These are phyloP conservation scores for Zanthoxylum bungeanum DNA, from an alignment of 345 rosid species.

Conservation along the genomic window DNA sequence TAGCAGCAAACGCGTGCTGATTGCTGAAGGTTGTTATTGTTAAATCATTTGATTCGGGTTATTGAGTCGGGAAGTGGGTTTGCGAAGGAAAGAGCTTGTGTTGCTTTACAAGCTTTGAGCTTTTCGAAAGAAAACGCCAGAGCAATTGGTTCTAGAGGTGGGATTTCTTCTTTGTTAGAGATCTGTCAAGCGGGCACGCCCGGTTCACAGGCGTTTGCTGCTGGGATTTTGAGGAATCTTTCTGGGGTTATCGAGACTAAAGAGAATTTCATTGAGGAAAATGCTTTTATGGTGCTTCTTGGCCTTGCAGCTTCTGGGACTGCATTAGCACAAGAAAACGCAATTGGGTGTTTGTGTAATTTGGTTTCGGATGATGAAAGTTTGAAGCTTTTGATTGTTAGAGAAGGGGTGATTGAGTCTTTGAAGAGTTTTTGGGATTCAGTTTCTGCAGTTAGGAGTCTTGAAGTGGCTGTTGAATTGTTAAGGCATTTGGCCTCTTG, in stretches of 20 bases:
- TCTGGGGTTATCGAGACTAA: conserved; percentile 52
- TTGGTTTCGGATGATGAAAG: conserved; percentile 51
- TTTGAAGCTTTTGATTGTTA: conserved; percentile 57
- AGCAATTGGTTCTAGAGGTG: conserved; percentile 83
- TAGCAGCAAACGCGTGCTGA: conserved; percentile 68
- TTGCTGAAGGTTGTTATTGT: conserved; percentile 71
- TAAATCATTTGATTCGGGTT: conserved; percentile 74
- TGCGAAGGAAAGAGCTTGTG: conserved; percentile 81
- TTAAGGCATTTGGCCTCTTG: conserved; percentile 49
- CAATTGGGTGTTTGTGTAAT: conserved; percentile 71
- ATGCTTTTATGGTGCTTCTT: conserved; percentile 53
- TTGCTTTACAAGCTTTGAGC: conserved; percentile 69
- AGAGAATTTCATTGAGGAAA: conserved; percentile 76
- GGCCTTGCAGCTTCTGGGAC: conserved; percentile 70
- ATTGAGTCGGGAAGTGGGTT: conserved; percentile 87
- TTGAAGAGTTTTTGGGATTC: conserved; percentile 84
- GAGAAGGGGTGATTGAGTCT: conserved; percentile 67
- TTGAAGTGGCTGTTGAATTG: conserved; percentile 64
- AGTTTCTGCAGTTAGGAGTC: conserved; percentile 39
- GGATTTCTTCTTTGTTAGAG: conserved; percentile 72
- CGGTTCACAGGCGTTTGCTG: conserved; percentile 78
- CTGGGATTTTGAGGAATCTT: conserved; percentile 73
- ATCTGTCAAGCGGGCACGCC: conserved; percentile 85
- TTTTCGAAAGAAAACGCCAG: conserved; percentile 77
- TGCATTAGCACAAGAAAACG: conserved; percentile 69